Conservation (phyloP, 768 basidiomycete species). For the Trametes cingulata region DNA sequence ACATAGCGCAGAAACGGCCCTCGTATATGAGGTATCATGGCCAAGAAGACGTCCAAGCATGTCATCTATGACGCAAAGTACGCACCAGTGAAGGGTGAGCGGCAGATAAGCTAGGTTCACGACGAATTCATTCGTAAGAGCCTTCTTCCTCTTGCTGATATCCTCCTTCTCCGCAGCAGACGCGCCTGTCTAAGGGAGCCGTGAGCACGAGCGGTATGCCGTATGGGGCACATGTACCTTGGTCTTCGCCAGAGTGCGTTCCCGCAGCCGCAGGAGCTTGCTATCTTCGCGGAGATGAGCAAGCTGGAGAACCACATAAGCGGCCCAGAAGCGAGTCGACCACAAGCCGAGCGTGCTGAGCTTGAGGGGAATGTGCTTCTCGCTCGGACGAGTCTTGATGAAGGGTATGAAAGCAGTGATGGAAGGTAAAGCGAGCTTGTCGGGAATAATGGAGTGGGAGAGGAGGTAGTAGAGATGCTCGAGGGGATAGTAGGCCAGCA, state of each 20-base stretch:
- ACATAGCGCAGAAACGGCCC: not conserved
- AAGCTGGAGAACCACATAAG: constrained; percentile 77
- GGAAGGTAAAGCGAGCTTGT: constrained; percentile 43
- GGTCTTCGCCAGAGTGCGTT: constrained; percentile 57
- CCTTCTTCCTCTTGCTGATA: constrained; percentile 58
- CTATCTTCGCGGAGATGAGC: constrained; percentile 70
- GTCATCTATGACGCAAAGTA: constrained; percentile 8
- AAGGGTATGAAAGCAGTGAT: constrained; percentile 37
- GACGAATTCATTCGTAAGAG: constrained; percentile 70
- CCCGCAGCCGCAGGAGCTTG: constrained; percentile 54
- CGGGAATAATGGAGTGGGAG: constrained; percentile 60
- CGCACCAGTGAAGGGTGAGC: constrained; percentile 81
- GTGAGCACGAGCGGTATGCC: not conserved
- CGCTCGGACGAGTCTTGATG: constrained; percentile 8
- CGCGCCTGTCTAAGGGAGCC: constrained; percentile 33
- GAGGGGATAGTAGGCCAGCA: constrained; percentile 79
- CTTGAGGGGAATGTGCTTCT: constrained; percentile 46
- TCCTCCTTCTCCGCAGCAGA: constrained; percentile 53
- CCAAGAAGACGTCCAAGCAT: not conserved
- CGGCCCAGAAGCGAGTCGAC: constrained; percentile 82
- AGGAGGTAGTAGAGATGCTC: constrained; percentile 74
- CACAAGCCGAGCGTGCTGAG: constrained; percentile 54
- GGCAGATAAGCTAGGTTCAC: constrained; percentile 80
- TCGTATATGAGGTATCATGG: not conserved
- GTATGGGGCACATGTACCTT: constrained; percentile 48